These are phyloP conservation scores for Trichoderma afroharzianum DNA, from an alignment of 2,329 filamentous ascomycete genomes.

Conservation along the genomic window DNA sequence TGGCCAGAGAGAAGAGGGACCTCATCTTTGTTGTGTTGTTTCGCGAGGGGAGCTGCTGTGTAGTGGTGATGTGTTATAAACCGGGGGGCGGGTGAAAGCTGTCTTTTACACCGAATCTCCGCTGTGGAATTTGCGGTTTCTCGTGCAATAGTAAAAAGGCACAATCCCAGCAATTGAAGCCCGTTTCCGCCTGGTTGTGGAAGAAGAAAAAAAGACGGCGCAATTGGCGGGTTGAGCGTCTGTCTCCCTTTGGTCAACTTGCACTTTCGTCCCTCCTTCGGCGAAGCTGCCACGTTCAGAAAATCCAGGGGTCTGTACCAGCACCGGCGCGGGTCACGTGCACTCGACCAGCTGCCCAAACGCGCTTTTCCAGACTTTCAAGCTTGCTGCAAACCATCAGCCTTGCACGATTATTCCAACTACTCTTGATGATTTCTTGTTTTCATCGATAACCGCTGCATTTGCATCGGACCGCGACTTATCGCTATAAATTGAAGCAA, in stretches of 20 bases:
- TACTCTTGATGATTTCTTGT: neutral
- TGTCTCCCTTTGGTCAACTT: constrained; percentile 6
- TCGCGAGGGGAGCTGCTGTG: neutral
- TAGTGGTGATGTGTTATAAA: neutral
- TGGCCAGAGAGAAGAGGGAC: constrained; percentile 60
- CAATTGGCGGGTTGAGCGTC: constrained; percentile 5
- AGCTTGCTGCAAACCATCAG: neutral
- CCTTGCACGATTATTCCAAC: neutral
- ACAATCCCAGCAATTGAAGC: neutral
- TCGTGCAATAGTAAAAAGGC: neutral
- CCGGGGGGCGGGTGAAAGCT: neutral
- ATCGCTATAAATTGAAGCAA: neutral
- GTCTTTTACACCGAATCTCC: neutral
- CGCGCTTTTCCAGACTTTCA: constrained; percentile 1
- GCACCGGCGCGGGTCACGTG: constrained; percentile 33
- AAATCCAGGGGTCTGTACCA: constrained; percentile 32
- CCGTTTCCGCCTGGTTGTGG: neutral
- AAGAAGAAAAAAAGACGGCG: neutral
- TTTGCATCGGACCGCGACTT: neutral
- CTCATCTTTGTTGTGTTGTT: constrained; percentile 45
- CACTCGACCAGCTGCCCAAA: neutral
- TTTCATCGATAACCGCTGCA: neutral
- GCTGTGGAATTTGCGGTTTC: neutral
- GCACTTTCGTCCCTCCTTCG: neutral
- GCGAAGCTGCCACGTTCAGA: constrained; percentile 54